Conservation (phyloP, 73 alveolate species). For the Paramecium octaurelia region DNA sequence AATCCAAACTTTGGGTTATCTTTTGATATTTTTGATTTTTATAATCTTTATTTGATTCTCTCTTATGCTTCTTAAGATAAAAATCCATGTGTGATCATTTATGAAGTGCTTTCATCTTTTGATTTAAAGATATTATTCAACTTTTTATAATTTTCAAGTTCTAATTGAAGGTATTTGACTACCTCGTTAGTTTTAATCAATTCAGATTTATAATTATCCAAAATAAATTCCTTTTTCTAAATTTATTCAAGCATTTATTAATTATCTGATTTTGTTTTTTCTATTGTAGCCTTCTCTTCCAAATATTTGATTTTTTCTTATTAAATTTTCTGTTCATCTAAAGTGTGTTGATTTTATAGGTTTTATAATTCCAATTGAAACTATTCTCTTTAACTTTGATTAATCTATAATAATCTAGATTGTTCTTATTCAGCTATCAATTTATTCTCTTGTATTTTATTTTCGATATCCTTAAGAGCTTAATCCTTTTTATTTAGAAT, state of each 20-base stretch:
- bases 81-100: background rate
- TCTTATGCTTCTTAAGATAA: background rate
- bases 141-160: slow-evolving; percentile 42
- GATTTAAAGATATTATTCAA: slow-evolving; percentile 16
- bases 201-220: slow-evolving; percentile 1
- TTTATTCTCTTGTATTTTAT: background rate
- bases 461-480: background rate
- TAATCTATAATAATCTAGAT: background rate
- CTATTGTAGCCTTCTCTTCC: background rate
- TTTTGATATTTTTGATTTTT: background rate
- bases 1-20: background rate
- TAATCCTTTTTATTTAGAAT: background rate
- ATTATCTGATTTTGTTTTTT: background rate
- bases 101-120: background rate
- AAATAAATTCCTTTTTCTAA: background rate
- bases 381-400: background rate
- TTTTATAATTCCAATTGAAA: background rate
- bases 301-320: background rate
- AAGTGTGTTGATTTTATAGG: background rate
- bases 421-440: background rate
- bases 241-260: background rate
- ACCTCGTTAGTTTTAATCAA: slow-evolving; percentile 5
- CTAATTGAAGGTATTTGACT: slow-evolving; percentile 3
- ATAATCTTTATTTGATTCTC: background rate
- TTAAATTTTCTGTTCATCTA: background rate